Percentiles rank a stretch among this genome's conserved stretches.
phyloP scores from a whole-genome alignment of 2,329 filamentous ascomycete genomes.

The Macrophomina pseudophaseolina region DNA sequence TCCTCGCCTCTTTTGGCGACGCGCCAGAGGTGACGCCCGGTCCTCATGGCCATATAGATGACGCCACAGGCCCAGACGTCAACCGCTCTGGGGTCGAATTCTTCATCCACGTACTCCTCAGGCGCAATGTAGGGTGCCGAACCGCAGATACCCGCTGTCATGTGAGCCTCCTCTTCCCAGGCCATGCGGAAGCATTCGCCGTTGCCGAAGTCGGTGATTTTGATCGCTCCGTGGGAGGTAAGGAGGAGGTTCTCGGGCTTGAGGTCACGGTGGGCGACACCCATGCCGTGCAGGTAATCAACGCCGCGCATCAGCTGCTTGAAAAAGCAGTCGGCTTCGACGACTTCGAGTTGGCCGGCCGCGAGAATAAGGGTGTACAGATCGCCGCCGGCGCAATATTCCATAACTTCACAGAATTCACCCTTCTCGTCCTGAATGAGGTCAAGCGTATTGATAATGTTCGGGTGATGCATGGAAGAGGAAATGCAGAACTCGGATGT shows the following conservation, averaged over 20 bases:
- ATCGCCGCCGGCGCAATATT: constrained; percentile 96
- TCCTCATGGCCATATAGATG: constrained; percentile 99
- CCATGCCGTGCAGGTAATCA: constrained; percentile 99
- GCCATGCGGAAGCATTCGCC: constrained; percentile 99
- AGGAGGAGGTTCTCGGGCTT: constrained; percentile 96
- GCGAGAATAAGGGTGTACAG: constrained; percentile 92
- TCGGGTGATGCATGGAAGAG: constrained; percentile 92
- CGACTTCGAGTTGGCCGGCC: constrained; percentile 87
- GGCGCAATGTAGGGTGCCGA: constrained; percentile 97
- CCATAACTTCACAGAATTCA: constrained; percentile 99
- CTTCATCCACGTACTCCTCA: constrained; percentile 92
- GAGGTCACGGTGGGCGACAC: constrained; percentile 92
- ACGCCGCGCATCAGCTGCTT: constrained; percentile 99
- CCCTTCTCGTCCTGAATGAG: constrained; percentile 95
- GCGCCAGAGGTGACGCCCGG: constrained; percentile 92
- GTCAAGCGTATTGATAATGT: constrained; percentile 97
- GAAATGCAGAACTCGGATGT: constrained; percentile 99
- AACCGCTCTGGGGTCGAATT: constrained; percentile 96
- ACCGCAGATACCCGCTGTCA: constrained; percentile 95
- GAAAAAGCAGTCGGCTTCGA: constrained; percentile 97
- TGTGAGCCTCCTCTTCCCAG: constrained; percentile 97
- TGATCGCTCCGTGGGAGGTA: constrained; percentile 88
- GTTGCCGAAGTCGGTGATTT: constrained; percentile 98
- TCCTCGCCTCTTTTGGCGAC: constrained; percentile 97
- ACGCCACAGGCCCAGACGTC: constrained; percentile 98